These are phyloP conservation scores for Rhizopus arrhizus DNA, from an alignment of 371 early-diverging fungal genomes.

Conservation along the genomic window DNA sequence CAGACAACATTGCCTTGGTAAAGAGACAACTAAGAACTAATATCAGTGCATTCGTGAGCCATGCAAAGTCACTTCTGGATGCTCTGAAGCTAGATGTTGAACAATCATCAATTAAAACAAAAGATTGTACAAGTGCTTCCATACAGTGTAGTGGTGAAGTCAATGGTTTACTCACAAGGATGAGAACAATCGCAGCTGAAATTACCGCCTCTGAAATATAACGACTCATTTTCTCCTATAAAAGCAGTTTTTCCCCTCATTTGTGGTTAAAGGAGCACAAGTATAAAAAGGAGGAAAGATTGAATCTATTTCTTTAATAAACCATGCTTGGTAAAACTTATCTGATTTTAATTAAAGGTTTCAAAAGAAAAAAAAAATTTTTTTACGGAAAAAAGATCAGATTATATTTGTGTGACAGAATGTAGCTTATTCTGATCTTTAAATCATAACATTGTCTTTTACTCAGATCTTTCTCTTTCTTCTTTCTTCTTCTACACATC, in stretches of 20 bases:
- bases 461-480: slow-evolving; percentile 3
- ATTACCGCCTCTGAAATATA: slow-evolving; percentile 23
- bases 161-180: slow-evolving; percentile 38
- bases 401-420: not conserved
- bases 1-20: slow-evolving; percentile 13
- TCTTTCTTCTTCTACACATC: not conserved
- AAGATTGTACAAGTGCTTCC: slow-evolving; percentile 33
- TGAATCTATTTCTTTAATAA: no score
- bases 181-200: slow-evolving; percentile 44
- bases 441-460: not conserved
- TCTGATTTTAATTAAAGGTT: no score
- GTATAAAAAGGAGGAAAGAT: no score
- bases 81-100: slow-evolving; percentile 30
- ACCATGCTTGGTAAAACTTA: no score
- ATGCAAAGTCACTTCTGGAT: slow-evolving; percentile 29
- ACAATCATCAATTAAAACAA: slow-evolving; percentile 23
- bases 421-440: slow-evolving; percentile 1
- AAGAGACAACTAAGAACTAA: slow-evolving; percentile 19
- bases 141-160: slow-evolving; percentile 47
- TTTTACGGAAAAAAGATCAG: not conserved
- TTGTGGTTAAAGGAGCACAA: not conserved
- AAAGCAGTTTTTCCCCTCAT: not conserved
- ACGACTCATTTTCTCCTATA: not conserved
- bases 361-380: no score
- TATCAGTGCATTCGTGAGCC: slow-evolving; percentile 15